Percentiles rank a stretch among this genome's conserved stretches.
phyloP scores from a whole-genome alignment of 345 rosid genomes.

The Cardamine chenopodiifolia region DNA sequence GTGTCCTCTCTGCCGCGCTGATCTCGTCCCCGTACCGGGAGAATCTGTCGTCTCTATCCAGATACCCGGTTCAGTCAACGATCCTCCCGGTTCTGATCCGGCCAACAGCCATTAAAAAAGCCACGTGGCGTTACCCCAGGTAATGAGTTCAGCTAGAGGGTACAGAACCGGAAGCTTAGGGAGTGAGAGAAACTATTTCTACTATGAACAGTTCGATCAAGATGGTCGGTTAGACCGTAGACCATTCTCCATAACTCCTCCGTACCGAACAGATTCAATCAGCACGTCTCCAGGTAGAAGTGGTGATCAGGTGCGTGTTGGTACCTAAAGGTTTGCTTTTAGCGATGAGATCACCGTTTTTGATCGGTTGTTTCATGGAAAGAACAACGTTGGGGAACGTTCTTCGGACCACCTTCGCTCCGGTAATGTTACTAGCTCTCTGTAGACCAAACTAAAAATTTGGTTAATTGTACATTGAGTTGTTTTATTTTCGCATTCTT shows the following conservation, averaged over 20 bases:
- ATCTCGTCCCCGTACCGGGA: conserved; percentile 61
- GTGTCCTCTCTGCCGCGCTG: conserved; percentile 86
- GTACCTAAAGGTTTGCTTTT: conserved; percentile 44
- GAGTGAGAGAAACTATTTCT: conserved; percentile 37
- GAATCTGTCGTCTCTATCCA: conserved; percentile 39
- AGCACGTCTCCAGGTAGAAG: conserved; percentile 35
- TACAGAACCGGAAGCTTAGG: conserved; percentile 55
- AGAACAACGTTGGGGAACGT: conserved; percentile 49
- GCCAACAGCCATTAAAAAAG: conserved; percentile 43
- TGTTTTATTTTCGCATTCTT: neutral
- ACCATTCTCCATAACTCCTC: conserved; percentile 50
- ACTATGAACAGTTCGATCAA: conserved; percentile 56
- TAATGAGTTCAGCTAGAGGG: conserved; percentile 61
- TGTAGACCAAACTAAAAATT: conserved; percentile 19
- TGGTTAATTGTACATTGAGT: conserved; percentile 31
- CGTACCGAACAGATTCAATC: conserved; percentile 48
- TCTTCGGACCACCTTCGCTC: conserved; percentile 53
- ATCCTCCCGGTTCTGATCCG: conserved; percentile 4
- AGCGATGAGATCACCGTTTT: conserved; percentile 46
- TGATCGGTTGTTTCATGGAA: conserved; percentile 44
- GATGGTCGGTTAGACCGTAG: conserved; percentile 46
- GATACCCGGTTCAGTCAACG: conserved; percentile 31
- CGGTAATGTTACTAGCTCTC: conserved; percentile 31
- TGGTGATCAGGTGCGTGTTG: conserved; percentile 38
- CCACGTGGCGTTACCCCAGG: conserved; percentile 60